Evolutionary conservation across 169 alveolate genomes (phyloP), one percentile per base, ranked within the genome.

Genomic region (Plasmodium cynomolgi): DNA sequence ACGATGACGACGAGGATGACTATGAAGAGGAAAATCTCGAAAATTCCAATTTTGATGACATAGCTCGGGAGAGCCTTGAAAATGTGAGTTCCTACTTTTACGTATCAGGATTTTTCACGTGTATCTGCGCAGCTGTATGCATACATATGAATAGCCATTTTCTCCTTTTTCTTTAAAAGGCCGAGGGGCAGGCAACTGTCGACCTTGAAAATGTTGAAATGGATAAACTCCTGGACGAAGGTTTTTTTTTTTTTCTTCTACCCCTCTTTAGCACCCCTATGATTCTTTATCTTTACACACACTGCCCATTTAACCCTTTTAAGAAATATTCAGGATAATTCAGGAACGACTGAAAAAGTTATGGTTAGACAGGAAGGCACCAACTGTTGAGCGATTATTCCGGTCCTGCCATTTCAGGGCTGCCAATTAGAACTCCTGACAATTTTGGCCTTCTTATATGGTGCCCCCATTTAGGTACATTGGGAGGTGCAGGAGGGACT

Each of bases 201-300:
- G 93, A 86, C 31, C 93, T 86, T n/a, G 93, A 86, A 86, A 86
- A 86, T 58, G 73, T 79, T 31, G 93, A 86, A 86, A 86, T 86
- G 81, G 93, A 86, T 77, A 77, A 77, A 75, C 68, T 86, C 71
- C 47, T 86, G 34, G 93, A 86, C 33, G 81, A 86, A 75, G 93
- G 93, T 86, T 72, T 44, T 73, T 84, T 75, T 37, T 54, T 75
- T 11, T 34, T 50, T 50, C 41, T 75, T 58, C 62, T 50, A 50
- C 26, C 20, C 23, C 8, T 72, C 34, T 44, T 39, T 72, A 15
- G 4, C 20, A 41, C 83, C 31, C 56, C 20, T 11, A 37, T 72
- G 13, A 39, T 11, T 72, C 17, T 13, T 31, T 26, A 44, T 58
- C 31, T 41, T 29, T 31, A 68, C 26, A 44, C 77, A 44, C 34